Conservation (phyloP, 345 rosid species). For the Populus alba region DNA sequence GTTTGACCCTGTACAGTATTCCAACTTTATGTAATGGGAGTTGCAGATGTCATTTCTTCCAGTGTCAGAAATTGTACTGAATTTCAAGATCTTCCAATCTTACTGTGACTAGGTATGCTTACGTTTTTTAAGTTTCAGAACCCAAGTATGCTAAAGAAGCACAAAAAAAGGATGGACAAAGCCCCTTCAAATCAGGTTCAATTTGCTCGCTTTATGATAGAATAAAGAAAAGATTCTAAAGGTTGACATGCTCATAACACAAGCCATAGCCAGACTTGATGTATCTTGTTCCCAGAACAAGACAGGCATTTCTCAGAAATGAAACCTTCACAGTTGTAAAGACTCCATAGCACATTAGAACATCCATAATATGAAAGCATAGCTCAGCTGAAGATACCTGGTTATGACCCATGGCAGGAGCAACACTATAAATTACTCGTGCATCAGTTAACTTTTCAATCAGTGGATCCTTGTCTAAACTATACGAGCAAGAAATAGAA, state of each 20-base stretch:
- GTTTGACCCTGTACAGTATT: background rate
- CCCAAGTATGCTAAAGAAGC: background rate
- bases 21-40: background rate
- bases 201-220: background rate
- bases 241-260: background rate
- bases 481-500: conserved; percentile 36
- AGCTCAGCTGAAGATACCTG: conserved; percentile 38
- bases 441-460: conserved; percentile 42
- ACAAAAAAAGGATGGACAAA: background rate
- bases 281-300: background rate
- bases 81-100: background rate
- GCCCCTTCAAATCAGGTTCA: background rate
- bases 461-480: conserved; percentile 34
- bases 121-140: background rate
- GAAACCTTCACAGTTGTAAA: background rate
- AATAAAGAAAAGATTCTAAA: background rate
- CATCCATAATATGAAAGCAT: background rate
- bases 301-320: background rate
- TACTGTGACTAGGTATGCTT: background rate
- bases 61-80: background rate
- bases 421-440: conserved; percentile 63
- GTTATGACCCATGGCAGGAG: conserved; percentile 90
- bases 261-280: background rate
- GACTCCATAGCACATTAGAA: background rate
- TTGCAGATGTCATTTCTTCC: background rate